Conservation (phyloP, 164 flowering plant genomes). For the Hamamelis virginiana region DNA sequence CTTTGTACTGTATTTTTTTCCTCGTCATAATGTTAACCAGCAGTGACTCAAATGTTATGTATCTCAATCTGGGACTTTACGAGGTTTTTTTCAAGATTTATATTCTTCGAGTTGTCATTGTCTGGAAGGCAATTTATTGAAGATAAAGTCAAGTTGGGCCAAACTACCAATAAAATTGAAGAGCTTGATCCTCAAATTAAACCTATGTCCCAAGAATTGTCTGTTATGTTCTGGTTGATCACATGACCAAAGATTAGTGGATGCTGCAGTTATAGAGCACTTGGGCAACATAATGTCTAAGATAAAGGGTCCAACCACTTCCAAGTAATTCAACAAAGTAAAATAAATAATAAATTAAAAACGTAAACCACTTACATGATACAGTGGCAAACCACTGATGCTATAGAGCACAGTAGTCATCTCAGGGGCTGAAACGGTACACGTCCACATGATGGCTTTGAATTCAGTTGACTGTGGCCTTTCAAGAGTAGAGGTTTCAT, state of each 20-base stretch:
- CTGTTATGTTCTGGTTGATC: not conserved
- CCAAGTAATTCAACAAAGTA: not conserved
- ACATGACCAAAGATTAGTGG: not conserved
- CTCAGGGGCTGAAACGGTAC: conserved; percentile 94
- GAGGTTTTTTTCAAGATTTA: no score
- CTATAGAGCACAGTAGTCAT: conserved; percentile 79
- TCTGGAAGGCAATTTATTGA: not conserved
- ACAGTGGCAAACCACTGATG: conserved; percentile 58
- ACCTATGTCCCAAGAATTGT: not conserved
- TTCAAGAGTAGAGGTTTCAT: conserved; percentile 37
- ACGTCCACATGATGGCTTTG: conserved; percentile 83
- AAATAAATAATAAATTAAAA: not conserved
- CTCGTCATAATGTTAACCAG: no score
- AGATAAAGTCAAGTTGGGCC: not conserved
- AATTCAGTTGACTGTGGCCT: conserved; percentile 39
- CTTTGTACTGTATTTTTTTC: no score
- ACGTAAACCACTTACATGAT: conserved; percentile 59
- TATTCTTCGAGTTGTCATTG: no score
- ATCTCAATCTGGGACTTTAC: no score
- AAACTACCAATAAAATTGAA: not conserved
- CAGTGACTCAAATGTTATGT: no score
- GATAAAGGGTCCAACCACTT: not conserved
- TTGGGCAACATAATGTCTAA: not conserved
- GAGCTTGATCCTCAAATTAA: not conserved
- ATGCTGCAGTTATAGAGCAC: not conserved